These are phyloP conservation scores for Artomyces pyxidatus DNA, from an alignment of 768 basidiomycete species.

Conservation along the genomic window DNA sequence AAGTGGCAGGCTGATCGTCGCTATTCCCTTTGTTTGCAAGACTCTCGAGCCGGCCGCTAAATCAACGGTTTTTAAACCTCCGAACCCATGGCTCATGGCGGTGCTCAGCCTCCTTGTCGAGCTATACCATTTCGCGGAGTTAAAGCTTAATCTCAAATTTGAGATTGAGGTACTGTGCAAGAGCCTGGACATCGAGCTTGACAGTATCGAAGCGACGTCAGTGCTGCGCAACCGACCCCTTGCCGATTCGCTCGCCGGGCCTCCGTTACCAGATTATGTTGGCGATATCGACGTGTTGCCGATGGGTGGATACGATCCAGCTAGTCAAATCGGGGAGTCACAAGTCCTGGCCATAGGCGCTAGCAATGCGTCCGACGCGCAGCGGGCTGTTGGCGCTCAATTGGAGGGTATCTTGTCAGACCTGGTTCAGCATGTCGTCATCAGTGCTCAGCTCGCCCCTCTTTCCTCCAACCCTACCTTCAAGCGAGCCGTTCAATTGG, in stretches of 20 bases:
- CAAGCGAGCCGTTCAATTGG: conserved; percentile 84
- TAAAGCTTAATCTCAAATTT: conserved; percentile 95
- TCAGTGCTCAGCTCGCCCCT: conserved; percentile 70
- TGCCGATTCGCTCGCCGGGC: conserved; percentile 45
- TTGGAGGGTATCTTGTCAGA: conserved; percentile 73
- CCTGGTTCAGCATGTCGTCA: conserved; percentile 63
- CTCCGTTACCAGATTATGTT: conserved; percentile 71
- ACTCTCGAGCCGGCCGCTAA: conserved; percentile 84
- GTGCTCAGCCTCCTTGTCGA: conserved; percentile 88
- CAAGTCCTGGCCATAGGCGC: conserved; percentile 58
- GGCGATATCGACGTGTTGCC: conserved; percentile 73
- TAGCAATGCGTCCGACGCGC: conserved; percentile 51
- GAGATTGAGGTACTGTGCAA: conserved; percentile 98
- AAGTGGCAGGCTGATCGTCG: conserved; percentile 80
- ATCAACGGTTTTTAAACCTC: conserved; percentile 89
- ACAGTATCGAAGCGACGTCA: conserved; percentile 73
- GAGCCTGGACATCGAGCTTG: conserved; percentile 79
- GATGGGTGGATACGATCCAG: conserved; percentile 60
- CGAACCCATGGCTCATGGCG: conserved; percentile 98
- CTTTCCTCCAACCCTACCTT: conserved; percentile 73
- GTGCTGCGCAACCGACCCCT: conserved; percentile 74
- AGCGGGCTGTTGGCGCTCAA: conserved; percentile 64
- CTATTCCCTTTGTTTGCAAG: conserved; percentile 98
- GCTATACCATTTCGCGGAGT: conserved; percentile 93
- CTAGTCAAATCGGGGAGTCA: conserved; percentile 41